These are phyloP conservation scores for Sugiyamaella lignohabitans DNA, from an alignment of 805 yeast species.

Conservation along the genomic window DNA sequence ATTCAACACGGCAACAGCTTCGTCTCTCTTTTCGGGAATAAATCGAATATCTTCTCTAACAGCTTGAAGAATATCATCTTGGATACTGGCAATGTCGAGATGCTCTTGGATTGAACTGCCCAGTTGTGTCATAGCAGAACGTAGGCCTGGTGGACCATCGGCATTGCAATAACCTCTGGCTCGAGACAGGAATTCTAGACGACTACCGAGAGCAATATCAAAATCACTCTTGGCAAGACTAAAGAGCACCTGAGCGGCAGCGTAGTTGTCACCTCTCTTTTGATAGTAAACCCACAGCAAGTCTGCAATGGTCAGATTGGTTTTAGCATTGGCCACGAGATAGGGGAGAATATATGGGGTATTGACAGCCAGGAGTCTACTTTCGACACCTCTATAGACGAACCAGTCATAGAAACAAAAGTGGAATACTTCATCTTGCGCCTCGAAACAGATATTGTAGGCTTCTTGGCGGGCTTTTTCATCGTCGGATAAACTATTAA, in stretches of 20 bases:
- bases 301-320: slow-evolving; percentile 68
- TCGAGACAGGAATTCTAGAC: slow-evolving; percentile 83
- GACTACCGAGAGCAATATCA: slow-evolving; percentile 55
- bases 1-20: slow-evolving; percentile 50
- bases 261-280: slow-evolving; percentile 65
- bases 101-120: slow-evolving; percentile 67
- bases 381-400: slow-evolving; percentile 67
- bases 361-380: slow-evolving; percentile 67
- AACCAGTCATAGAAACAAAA: slow-evolving; percentile 92
- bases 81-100: slow-evolving; percentile 80
- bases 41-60: slow-evolving; percentile 36
- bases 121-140: slow-evolving; percentile 67
- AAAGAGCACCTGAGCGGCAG: slow-evolving; percentile 79
- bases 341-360: slow-evolving; percentile 77
- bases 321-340: slow-evolving; percentile 44
- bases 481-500: neutral
- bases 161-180: slow-evolving; percentile 92
- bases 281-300: slow-evolving; percentile 86
- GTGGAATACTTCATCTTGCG: slow-evolving; percentile 81
- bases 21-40: slow-evolving; percentile 41
- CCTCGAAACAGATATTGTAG: slow-evolving; percentile 65
- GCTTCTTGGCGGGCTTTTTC: slow-evolving; percentile 25
- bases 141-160: slow-evolving; percentile 64
- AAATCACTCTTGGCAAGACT: slow-evolving; percentile 70
- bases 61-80: slow-evolving; percentile 49